These are phyloP conservation scores for Penicillium canariense DNA, from an alignment of 495 filamentous ascomycete species.

Conservation along the genomic window DNA sequence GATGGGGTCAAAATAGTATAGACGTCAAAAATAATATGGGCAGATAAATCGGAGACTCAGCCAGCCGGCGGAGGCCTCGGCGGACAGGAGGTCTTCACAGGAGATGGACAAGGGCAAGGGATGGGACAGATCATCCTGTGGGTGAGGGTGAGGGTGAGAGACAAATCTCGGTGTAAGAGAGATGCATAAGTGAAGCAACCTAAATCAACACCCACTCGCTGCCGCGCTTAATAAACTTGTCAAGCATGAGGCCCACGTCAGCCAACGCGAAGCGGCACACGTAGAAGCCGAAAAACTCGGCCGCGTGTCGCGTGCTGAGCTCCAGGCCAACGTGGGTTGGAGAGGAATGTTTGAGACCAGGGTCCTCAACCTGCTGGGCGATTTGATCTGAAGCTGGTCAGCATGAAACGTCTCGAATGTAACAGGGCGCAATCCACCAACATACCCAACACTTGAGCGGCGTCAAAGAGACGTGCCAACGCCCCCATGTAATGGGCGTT, in stretches of 20 bases:
- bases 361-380: conserved; percentile 91
- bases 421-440: conserved; percentile 12
- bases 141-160: background rate
- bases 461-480: conserved; percentile 89
- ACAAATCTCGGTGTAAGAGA: background rate
- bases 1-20: conserved; percentile 20
- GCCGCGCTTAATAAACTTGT: conserved; percentile 95
- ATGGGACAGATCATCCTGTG: background rate
- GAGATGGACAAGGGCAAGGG: background rate
- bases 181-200: background rate
- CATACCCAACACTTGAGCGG: conserved; percentile 89
- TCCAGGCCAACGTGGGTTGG: conserved; percentile 92
- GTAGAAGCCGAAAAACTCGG: conserved; percentile 97
- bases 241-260: conserved; percentile 81
- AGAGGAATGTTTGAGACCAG: conserved; percentile 75
- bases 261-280: conserved; percentile 88
- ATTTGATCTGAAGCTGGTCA: conserved; percentile 72
- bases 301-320: conserved; percentile 86
- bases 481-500: conserved; percentile 88
- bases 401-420: conserved; percentile 5
- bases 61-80: background rate
- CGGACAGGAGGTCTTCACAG: too few species aligned
- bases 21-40: conserved; percentile 22
- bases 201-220: conserved; percentile 86
- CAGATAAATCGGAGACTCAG: conserved; percentile 7